phyloP scores from a whole-genome alignment of 805 yeast species.

The Komagataella pseudopastoris region DNA sequence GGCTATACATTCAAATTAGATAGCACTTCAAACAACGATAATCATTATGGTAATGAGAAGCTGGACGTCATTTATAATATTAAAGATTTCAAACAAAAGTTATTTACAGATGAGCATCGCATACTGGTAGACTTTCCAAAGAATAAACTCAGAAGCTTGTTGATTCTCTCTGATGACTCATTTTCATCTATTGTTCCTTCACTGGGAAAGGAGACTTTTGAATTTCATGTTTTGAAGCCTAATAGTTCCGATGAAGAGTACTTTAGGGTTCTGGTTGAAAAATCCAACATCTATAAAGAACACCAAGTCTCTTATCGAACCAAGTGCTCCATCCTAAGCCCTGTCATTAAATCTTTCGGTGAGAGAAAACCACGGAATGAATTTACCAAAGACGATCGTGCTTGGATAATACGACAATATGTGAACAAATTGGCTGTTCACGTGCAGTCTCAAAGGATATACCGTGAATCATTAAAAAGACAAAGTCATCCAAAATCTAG shows the following conservation, averaged over 20 bases:
- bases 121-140: conserved; percentile 53
- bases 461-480: conserved; percentile 27
- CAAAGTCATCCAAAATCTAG: conserved; percentile 2
- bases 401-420: conserved; percentile 31
- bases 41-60: conserved; percentile 18
- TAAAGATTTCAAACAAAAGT: conserved; percentile 22
- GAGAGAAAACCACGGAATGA: conserved; percentile 6
- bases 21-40: not conserved
- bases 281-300: conserved; percentile 42
- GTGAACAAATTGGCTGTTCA: conserved; percentile 39
- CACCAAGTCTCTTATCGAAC: conserved; percentile 29
- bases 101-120: conserved; percentile 47
- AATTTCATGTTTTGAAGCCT: conserved; percentile 25
- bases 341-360: conserved; percentile 9
- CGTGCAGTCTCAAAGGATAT: conserved; percentile 55
- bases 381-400: conserved; percentile 26
- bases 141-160: conserved; percentile 50
- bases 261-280: conserved; percentile 24
- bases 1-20: conserved; percentile 8
- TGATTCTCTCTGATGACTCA: conserved; percentile 32
- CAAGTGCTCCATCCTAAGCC: conserved; percentile 25
- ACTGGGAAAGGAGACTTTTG: conserved; percentile 13
- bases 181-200: conserved; percentile 17
- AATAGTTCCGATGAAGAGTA: conserved; percentile 30
- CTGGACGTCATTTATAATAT: conserved; percentile 45